Evolutionary conservation across 192 early-diverging fungal species (phyloP).

Genomic region (Backusella macrospora): DNA sequence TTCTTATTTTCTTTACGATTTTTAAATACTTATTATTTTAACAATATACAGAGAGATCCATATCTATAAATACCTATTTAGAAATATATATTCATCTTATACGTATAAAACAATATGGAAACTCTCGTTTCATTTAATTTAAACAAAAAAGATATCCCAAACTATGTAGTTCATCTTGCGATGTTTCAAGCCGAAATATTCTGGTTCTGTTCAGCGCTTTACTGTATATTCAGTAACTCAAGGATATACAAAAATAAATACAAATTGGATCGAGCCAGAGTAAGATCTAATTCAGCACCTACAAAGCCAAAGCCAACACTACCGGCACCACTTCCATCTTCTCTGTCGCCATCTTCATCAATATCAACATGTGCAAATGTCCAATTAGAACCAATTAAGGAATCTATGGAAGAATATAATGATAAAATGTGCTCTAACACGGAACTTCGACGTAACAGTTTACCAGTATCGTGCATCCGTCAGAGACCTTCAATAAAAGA

Average conservation of each 20-base stretch:
- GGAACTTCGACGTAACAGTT: background rate
- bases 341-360: background rate
- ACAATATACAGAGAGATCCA: background rate
- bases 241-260: background rate
- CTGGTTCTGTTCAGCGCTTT: constrained; percentile 13
- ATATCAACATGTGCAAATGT: background rate
- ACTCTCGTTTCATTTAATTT: background rate
- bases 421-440: background rate
- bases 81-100: background rate
- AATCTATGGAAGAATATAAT: background rate
- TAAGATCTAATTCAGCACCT: background rate
- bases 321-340: too few relatives aligned
- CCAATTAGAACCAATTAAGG: background rate
- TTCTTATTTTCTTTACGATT: background rate
- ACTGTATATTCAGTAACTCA: constrained; percentile 13
- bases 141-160: constrained; percentile 8
- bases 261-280: background rate
- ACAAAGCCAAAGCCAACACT: background rate
- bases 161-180: constrained; percentile 12
- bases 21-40: background rate
- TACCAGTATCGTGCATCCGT: background rate
- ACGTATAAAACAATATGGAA: background rate
- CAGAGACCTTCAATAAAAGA: background rate
- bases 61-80: too few relatives aligned
- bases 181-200: constrained; percentile 15